phyloP scores from a whole-genome alignment of 352 stramenopile species.

The Phytophthora parvispora region DNA sequence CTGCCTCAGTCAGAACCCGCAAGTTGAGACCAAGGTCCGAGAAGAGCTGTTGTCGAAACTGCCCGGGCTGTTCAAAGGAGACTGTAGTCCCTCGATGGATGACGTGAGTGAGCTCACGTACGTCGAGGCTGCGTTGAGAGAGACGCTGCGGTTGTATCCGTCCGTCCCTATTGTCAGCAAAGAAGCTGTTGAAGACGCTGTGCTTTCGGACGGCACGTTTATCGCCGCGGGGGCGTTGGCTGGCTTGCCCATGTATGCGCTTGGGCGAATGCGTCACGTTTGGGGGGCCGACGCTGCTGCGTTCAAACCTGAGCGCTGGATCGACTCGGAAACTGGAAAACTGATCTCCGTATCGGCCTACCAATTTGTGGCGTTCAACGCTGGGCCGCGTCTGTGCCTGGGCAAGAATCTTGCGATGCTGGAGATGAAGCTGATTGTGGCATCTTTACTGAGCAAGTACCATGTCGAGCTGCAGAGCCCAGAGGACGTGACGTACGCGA shows the following conservation, averaged over 20 bases:
- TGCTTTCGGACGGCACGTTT: slow-evolving; percentile 68
- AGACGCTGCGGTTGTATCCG: slow-evolving; percentile 77
- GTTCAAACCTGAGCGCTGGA: slow-evolving; percentile 78
- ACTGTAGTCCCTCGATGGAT: slow-evolving; percentile 48
- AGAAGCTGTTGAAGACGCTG: slow-evolving; percentile 27
- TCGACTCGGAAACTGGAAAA: slow-evolving; percentile 51
- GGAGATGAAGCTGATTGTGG: slow-evolving; percentile 85
- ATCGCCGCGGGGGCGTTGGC: slow-evolving; percentile 45
- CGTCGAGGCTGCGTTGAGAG: slow-evolving; percentile 58
- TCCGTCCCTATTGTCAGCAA: slow-evolving; percentile 59
- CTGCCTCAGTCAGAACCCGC: slow-evolving; percentile 56
- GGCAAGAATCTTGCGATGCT: slow-evolving; percentile 84
- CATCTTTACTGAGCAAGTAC: slow-evolving; percentile 69
- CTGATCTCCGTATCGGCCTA: slow-evolving; percentile 51
- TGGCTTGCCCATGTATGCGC: slow-evolving; percentile 54
- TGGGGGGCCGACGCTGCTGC: slow-evolving; percentile 67
- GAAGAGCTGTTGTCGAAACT: slow-evolving; percentile 50
- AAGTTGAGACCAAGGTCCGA: slow-evolving; percentile 56
- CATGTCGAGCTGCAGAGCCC: slow-evolving; percentile 46
- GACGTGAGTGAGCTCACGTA: slow-evolving; percentile 57
- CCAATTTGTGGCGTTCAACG: slow-evolving; percentile 82
- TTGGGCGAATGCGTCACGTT: slow-evolving; percentile 65
- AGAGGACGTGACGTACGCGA: slow-evolving; percentile 57
- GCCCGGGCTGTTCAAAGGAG: slow-evolving; percentile 19
- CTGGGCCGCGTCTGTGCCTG: slow-evolving; percentile 73